Base-by-base conservation (phyloP, 129 eudicot species). In the Centrapalus pauciflorus region DNA sequence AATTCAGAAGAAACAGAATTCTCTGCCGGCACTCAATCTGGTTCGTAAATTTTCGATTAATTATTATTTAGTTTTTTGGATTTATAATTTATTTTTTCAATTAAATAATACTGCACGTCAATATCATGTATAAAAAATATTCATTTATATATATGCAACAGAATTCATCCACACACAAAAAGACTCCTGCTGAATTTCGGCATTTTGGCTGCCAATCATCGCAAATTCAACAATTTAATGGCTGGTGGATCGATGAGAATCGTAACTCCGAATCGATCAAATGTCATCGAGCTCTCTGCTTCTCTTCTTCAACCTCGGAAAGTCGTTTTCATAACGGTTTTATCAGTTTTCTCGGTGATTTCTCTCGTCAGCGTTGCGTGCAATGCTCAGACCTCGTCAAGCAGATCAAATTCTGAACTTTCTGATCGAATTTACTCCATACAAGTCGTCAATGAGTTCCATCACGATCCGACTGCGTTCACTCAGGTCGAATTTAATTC, bases 391-490 rank as follows among this genome's bases (percentile, higher is more conserved):
- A 32, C 40, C 48, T 67, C 49, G 5, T 34, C 57, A 1, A 10
- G 2, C 20, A 50, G 70, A 52, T 64, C 79, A 25, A 21, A 7
- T 10, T 28, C 13, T 14, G 25, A 37, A 37, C 43, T 0, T 7
- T 9, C 45, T 4, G 67, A 60, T 17, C 70, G 12, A 4, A 66
- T 81, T 70, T 77, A 81, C 71, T 51, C 79, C 8, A 67, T 72
- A 5, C 32, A 86, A 65, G 86, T 90, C 12, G 76, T 90, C 70
- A 75, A 80, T 41, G 89, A 85, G 78, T 90, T 81, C 26, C 87
- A 77, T 33, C 97, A 86, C 37, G 97, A 90, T 68, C 90, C 84
- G 14, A 2, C 27, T 4, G 87, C 96, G 28, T 89, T 85, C 24
- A 89, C 90, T 62, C 77, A 89, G 94, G 96, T 88, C 35, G 17